Conservation (phyloP, 495 filamentous ascomycete species). For the Xylaria grammica region DNA sequence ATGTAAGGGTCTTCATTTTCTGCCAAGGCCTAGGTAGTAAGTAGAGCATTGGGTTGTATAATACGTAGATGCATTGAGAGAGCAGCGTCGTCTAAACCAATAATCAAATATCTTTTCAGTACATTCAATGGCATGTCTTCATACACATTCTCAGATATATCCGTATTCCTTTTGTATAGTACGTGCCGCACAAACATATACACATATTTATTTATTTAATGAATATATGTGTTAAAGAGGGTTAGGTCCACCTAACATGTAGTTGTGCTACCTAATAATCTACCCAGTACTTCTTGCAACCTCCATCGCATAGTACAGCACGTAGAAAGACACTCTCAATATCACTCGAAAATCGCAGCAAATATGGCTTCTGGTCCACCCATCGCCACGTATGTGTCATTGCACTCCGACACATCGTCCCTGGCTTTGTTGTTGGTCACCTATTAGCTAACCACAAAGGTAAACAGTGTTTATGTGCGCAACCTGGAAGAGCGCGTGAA, state of each 20-base stretch:
- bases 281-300: no score
- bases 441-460: constrained; percentile 32
- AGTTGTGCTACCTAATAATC: no score
- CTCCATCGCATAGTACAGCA: no score
- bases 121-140: not conserved
- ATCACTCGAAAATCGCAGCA: no score
- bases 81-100: constrained; percentile 12
- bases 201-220: no score
- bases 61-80: constrained; percentile 28
- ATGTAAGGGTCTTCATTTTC: not conserved
- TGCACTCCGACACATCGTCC: constrained; percentile 64
- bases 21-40: not conserved
- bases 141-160: not conserved
- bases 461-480: constrained; percentile 69
- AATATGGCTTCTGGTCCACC: constrained; percentile 49
- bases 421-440: constrained; percentile 23
- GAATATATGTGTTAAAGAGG: no score
- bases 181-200: no score
- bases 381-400: constrained; percentile 69
- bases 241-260: no score
- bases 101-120: constrained; percentile 18
- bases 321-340: no score
- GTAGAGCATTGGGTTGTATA: constrained; percentile 34
- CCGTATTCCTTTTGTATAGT: no score
- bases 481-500: constrained; percentile 96